A percentile compares a stretch with the other conserved stretches of the same genome.
Evolutionary conservation across 768 basidiomycete genomes (phyloP).

Genomic region (Pisolithus albus): DNA sequence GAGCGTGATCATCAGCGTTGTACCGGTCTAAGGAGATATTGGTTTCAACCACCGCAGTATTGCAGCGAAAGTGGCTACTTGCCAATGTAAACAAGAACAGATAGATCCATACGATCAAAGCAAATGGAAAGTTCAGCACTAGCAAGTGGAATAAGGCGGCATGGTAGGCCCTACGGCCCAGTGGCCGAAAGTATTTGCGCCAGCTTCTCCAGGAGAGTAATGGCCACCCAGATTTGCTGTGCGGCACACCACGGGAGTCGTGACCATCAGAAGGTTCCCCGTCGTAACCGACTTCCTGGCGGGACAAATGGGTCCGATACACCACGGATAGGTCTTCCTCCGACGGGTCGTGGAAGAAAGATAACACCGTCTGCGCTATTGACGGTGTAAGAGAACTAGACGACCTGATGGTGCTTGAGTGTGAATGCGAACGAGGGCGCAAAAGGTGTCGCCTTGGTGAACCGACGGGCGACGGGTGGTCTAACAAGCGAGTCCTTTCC

Average conservation of each 20-base stretch:
- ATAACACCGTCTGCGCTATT: constrained; percentile 60
- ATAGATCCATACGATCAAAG: constrained; percentile 70
- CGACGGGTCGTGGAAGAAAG: constrained; percentile 54
- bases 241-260: neutral
- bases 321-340: constrained; percentile 31
- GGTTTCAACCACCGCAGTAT: constrained; percentile 12
- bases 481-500: constrained; percentile 47
- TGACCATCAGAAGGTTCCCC: neutral
- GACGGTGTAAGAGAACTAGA: constrained; percentile 51
- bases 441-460: constrained; percentile 16
- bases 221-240: constrained; percentile 1
- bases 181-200: constrained; percentile 59
- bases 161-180: constrained; percentile 53
- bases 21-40: constrained; percentile 50
- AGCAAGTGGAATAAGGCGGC: constrained; percentile 60
- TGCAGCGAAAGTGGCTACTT: constrained; percentile 14
- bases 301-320: constrained; percentile 18
- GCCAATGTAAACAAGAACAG: constrained; percentile 78
- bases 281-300: constrained; percentile 10
- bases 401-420: constrained; percentile 44
- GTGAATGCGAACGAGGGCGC: constrained; percentile 52
- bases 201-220: constrained; percentile 32
- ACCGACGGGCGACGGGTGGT: constrained; percentile 18
- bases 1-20: constrained; percentile 70
- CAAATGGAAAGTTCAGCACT: constrained; percentile 73